These are phyloP conservation scores for Balakata baccata DNA, from an alignment of 345 rosid species.

Conservation along the genomic window DNA sequence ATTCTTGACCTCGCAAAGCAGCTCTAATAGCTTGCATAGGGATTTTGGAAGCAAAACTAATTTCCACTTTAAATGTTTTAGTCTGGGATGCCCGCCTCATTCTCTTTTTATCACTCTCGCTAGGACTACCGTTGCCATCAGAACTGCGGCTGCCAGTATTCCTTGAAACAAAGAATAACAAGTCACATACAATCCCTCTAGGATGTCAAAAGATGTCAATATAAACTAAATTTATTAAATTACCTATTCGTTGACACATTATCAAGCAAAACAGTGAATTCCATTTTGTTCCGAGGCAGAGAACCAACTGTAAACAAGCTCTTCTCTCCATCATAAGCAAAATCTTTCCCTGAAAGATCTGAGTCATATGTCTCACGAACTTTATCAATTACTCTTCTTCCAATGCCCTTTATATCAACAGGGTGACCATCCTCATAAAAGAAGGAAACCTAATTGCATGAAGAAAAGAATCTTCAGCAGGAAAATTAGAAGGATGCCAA, in stretches of 20 bases:
- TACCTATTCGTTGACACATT: slow-evolving; percentile 18
- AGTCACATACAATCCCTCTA: background rate
- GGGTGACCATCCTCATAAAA: slow-evolving; percentile 21
- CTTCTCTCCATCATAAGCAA: slow-evolving; percentile 35
- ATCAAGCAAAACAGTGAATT: slow-evolving; percentile 30
- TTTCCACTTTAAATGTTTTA: slow-evolving; percentile 65
- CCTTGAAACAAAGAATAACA: slow-evolving; percentile 29
- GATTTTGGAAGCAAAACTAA: slow-evolving; percentile 70
- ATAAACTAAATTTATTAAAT: background rate
- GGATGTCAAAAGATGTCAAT: background rate
- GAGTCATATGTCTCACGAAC: slow-evolving; percentile 24
- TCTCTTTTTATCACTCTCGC: slow-evolving; percentile 55
- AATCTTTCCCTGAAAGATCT: slow-evolving; percentile 24
- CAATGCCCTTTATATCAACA: slow-evolving; percentile 23
- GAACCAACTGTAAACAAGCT: slow-evolving; percentile 23
- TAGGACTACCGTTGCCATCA: slow-evolving; percentile 42
- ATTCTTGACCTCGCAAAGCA: slow-evolving; percentile 73
- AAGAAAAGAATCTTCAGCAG: background rate
- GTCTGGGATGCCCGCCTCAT: slow-evolving; percentile 48
- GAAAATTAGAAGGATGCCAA: background rate
- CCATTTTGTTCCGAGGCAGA: slow-evolving; percentile 23
- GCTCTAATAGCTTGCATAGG: slow-evolving; percentile 77
- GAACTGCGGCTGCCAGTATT: slow-evolving; percentile 32
- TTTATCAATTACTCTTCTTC: slow-evolving; percentile 24
- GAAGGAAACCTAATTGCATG: slow-evolving; percentile 16